Conservation (phyloP, 2,329 filamentous ascomycete species). For the Endoconidiophora laricicola region DNA sequence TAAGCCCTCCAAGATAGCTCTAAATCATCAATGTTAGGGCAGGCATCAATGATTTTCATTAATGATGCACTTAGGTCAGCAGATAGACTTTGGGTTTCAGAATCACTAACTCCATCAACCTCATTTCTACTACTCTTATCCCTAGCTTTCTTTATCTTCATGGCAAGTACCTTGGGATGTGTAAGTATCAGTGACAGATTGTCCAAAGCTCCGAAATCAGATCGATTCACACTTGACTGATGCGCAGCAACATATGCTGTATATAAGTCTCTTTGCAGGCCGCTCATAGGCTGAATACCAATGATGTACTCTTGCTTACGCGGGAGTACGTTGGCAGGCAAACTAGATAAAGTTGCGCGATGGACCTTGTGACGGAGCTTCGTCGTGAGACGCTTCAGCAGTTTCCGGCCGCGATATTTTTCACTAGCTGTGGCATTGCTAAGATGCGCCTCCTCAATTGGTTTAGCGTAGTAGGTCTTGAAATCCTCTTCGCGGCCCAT, state of each 20-base stretch:
- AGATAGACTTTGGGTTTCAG: slow-evolving; percentile 6
- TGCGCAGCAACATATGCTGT: slow-evolving; percentile 23
- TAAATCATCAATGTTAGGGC: slow-evolving; percentile 8
- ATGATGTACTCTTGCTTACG: slow-evolving; percentile 71
- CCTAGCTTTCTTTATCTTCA: slow-evolving; percentile 17
- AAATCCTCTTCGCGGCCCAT: slow-evolving; percentile 56
- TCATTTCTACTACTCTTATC: slow-evolving; percentile 2
- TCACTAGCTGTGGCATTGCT: slow-evolving; percentile 41
- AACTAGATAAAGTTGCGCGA: slow-evolving; percentile 49
- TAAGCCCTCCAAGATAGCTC: slow-evolving; percentile 29
- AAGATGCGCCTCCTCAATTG: slow-evolving; percentile 58
- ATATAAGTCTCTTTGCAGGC: slow-evolving; percentile 49
- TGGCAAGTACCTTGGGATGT: slow-evolving; percentile 33
- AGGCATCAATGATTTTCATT: slow-evolving; percentile 4
- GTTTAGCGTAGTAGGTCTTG: slow-evolving; percentile 47
- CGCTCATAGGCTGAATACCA: slow-evolving; percentile 46
- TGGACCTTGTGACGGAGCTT: slow-evolving; percentile 65
- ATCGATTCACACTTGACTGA: background rate
- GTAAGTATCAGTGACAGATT: slow-evolving; percentile 33
- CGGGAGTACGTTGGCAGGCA: slow-evolving; percentile 47
- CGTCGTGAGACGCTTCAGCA: slow-evolving; percentile 52
- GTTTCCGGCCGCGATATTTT: slow-evolving; percentile 43
- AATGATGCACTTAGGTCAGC: background rate
- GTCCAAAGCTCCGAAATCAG: slow-evolving; percentile 21
- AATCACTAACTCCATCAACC: background rate